A percentile compares a stretch with the other conserved stretches of the same genome.
Evolutionary conservation across 805 yeast genomes (phyloP).

Genomic region (Lipomyces sp.): DNA sequence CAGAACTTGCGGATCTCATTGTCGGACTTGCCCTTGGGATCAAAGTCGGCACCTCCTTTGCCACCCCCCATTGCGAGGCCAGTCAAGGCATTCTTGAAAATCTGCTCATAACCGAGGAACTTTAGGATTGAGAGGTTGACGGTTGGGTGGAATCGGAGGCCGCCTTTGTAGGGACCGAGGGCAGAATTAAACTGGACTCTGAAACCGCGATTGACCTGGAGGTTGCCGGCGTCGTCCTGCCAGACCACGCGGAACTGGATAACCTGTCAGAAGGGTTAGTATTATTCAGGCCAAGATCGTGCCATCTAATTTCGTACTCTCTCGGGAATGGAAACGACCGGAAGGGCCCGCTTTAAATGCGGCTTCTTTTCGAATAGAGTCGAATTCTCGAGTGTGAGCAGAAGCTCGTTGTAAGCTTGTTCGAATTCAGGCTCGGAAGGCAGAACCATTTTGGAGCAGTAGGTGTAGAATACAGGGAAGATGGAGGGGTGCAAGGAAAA

Average conservation of each 20-base stretch:
- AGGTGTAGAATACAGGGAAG: not conserved
- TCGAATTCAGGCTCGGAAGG: constrained; percentile 98
- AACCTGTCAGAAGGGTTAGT: constrained; percentile 43
- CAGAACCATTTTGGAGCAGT: constrained; percentile 28
- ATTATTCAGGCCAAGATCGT: not conserved
- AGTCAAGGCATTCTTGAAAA: constrained; percentile 96
- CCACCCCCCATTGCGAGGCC: constrained; percentile 99
- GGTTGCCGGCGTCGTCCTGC: constrained; percentile 93
- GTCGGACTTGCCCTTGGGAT: constrained; percentile 94
- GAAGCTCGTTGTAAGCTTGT: constrained; percentile 96
- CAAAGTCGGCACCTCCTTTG: constrained; percentile 98
- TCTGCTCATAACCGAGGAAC: constrained; percentile 97
- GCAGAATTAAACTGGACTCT: constrained; percentile 99
- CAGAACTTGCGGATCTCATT: constrained; percentile 96
- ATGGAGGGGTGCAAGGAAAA: not conserved
- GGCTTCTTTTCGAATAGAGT: constrained; percentile 89
- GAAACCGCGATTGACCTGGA: constrained; percentile 96
- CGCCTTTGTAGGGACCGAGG: constrained; percentile 99
- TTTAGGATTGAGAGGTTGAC: constrained; percentile 94
- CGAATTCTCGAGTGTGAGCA: constrained; percentile 86
- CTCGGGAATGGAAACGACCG: constrained; percentile 93
- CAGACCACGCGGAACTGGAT: constrained; percentile 96
- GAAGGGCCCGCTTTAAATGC: constrained; percentile 82
- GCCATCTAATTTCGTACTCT: constrained; percentile 51
- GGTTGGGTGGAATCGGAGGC: constrained; percentile 95